Percentiles rank a stretch among this genome's conserved stretches.
Evolutionary conservation across 1,284 basidiomycete species (phyloP).

Genomic region (Paramarasmius palmivorus): DNA sequence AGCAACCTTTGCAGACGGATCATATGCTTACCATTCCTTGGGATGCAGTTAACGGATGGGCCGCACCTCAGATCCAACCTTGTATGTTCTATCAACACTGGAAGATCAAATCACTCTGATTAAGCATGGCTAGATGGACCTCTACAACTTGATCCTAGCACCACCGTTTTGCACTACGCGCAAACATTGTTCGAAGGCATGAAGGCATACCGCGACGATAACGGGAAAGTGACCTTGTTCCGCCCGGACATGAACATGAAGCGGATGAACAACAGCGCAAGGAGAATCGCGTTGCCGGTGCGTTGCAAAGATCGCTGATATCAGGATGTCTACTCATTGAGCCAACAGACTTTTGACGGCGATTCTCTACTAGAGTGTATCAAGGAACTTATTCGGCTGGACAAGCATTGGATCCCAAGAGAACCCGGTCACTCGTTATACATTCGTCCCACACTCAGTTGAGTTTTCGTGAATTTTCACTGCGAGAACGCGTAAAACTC

Average conservation of each 20-base stretch:
- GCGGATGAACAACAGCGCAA: slow-evolving; percentile 82
- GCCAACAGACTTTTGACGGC: slow-evolving; percentile 74
- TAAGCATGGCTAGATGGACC: slow-evolving; percentile 59
- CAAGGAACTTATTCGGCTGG: slow-evolving; percentile 85
- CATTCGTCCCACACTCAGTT: slow-evolving; percentile 80
- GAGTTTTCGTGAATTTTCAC: slow-evolving; percentile 23
- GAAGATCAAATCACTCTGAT: not conserved
- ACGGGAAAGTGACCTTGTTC: slow-evolving; percentile 87
- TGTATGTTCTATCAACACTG: slow-evolving; percentile 47
- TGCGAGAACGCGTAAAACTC: not conserved
- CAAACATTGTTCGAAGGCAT: slow-evolving; percentile 91
- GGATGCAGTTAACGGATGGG: slow-evolving; percentile 78
- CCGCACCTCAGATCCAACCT: slow-evolving; percentile 79
- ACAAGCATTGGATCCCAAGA: slow-evolving; percentile 92
- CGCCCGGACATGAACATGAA: slow-evolving; percentile 99
- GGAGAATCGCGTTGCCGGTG: slow-evolving; percentile 76
- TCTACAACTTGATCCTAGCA: slow-evolving; percentile 78
- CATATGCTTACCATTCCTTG: slow-evolving; percentile 92
- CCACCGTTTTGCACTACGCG: slow-evolving; percentile 94
- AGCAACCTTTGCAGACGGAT: slow-evolving; percentile 62
- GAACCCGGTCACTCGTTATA: slow-evolving; percentile 92
- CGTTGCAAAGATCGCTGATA: slow-evolving; percentile 25
- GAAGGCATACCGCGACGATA: slow-evolving; percentile 89
- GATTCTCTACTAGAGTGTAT: slow-evolving; percentile 82
- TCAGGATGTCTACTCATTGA: not conserved